A percentile compares a stretch with the other conserved stretches of the same genome.
Evolutionary conservation across 2,329 filamentous ascomycete genomes (phyloP).

Genomic region (Coleophoma cylindrospora): DNA sequence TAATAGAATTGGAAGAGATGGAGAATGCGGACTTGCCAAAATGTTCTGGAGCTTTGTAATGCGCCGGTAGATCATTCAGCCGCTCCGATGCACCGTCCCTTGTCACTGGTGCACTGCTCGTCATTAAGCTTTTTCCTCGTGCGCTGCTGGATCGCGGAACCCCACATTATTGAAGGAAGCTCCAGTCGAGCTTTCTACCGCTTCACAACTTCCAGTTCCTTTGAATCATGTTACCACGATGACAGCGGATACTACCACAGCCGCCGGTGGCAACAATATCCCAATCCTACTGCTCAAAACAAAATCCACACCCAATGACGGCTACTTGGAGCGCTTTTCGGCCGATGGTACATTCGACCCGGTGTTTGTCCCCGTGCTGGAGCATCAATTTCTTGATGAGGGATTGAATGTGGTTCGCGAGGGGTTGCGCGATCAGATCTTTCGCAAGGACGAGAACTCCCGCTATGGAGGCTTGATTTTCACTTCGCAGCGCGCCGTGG

Average conservation of each 20-base stretch:
- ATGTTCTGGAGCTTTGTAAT: constrained; percentile 4
- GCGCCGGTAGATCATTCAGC: background rate
- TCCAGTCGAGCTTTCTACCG: no score
- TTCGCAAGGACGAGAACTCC: constrained; percentile 31
- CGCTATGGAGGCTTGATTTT: constrained; percentile 76
- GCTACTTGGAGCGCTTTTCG: constrained; percentile 66
- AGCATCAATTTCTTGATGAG: constrained; percentile 60
- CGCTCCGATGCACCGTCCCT: background rate
- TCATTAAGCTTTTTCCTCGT: background rate
- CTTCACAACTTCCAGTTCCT: no score
- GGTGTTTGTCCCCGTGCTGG: constrained; percentile 70
- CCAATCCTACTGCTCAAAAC: constrained; percentile 76
- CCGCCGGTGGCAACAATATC: constrained; percentile 19
- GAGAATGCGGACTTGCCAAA: constrained; percentile 1
- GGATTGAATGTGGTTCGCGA: constrained; percentile 48
- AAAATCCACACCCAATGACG: constrained; percentile 64
- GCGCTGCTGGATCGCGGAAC: background rate
- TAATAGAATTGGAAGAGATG: background rate
- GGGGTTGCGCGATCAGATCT: constrained; percentile 39
- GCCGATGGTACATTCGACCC: constrained; percentile 48
- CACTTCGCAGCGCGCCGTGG: constrained; percentile 78
- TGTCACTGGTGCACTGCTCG: background rate
- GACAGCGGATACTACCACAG: constrained; percentile 1
- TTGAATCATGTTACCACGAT: constrained; percentile 12
- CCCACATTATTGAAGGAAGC: no score